Evolutionary conservation across 768 basidiomycete genomes (phyloP).

Genomic region (Amanita inopinata): DNA sequence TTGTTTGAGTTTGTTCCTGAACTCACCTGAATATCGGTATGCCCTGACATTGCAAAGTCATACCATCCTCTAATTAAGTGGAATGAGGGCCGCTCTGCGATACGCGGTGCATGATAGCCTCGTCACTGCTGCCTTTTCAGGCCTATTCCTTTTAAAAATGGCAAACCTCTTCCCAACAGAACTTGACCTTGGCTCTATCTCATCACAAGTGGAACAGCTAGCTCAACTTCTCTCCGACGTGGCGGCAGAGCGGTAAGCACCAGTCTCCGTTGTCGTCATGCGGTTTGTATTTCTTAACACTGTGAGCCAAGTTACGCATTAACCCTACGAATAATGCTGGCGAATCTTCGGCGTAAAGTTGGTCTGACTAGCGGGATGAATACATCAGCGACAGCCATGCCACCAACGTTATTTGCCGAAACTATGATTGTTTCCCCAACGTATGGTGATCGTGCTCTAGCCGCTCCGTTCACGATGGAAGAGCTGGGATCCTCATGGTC

Average conservation of each 20-base stretch:
- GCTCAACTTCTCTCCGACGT: conserved; percentile 87
- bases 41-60: conserved; percentile 12
- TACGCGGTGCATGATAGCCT: conserved; percentile 92
- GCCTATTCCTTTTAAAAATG: conserved; percentile 89
- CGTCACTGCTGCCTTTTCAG: conserved; percentile 86
- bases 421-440: conserved; percentile 54
- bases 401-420: conserved; percentile 42
- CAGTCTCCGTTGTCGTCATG: neutral
- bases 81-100: conserved; percentile 66
- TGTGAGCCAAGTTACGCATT: conserved; percentile 61
- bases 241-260: conserved; percentile 72
- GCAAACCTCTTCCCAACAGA: conserved; percentile 86
- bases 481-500: conserved; percentile 78
- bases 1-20: conserved; percentile 78
- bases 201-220: conserved; percentile 81
- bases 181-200: conserved; percentile 68
- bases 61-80: conserved; percentile 5
- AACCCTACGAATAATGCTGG: conserved; percentile 87
- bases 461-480: conserved; percentile 71
- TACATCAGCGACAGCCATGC: conserved; percentile 40
- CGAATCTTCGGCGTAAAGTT: conserved; percentile 83
- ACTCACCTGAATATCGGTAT: conserved; percentile 72
- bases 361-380: conserved; percentile 46
- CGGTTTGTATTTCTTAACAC: neutral
- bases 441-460: conserved; percentile 42